Conservation (phyloP, 164 flowering plant species). For the Vitis labrusca region DNA sequence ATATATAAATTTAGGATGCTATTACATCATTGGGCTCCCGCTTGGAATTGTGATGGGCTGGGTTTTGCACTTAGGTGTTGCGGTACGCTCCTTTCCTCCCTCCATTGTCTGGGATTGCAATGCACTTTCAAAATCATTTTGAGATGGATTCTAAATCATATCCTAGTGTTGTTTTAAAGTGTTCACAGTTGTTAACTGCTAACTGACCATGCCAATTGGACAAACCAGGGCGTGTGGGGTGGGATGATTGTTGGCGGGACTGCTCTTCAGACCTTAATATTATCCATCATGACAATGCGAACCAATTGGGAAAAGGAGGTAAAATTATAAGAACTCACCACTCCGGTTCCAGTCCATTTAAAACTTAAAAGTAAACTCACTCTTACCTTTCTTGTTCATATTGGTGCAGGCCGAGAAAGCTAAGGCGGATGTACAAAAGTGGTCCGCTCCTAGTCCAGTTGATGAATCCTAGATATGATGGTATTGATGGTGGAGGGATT, state of each 20-base stretch:
- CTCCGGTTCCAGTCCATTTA: neutral
- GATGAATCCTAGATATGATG: neutral
- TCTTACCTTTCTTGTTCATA: neutral
- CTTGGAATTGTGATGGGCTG: slow-evolving; percentile 40
- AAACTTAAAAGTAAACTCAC: neutral
- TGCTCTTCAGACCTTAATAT: slow-evolving; percentile 38
- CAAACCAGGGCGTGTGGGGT: slow-evolving; percentile 42
- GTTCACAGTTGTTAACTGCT: neutral
- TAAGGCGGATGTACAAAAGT: neutral
- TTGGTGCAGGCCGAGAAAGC: slow-evolving; percentile 13
- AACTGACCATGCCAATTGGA: neutral
- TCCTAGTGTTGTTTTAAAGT: too few species aligned
- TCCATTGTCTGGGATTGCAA: too few species aligned
- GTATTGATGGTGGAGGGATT: too few species aligned
- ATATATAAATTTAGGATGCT: slow-evolving; percentile 42
- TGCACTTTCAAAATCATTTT: too few species aligned
- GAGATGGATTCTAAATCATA: too few species aligned
- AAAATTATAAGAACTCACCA: neutral
- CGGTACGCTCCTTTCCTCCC: slow-evolving; percentile 16
- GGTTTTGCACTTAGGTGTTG: slow-evolving; percentile 31
- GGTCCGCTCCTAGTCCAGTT: slow-evolving; percentile 3
- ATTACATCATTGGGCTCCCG: slow-evolving; percentile 48
- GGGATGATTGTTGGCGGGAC: slow-evolving; percentile 57
- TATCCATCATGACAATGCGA: slow-evolving; percentile 26
- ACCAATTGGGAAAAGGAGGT: slow-evolving; percentile 53